Conservation (phyloP, 2,329 filamentous ascomycete genomes). For the Neonectria neomacrospora region DNA sequence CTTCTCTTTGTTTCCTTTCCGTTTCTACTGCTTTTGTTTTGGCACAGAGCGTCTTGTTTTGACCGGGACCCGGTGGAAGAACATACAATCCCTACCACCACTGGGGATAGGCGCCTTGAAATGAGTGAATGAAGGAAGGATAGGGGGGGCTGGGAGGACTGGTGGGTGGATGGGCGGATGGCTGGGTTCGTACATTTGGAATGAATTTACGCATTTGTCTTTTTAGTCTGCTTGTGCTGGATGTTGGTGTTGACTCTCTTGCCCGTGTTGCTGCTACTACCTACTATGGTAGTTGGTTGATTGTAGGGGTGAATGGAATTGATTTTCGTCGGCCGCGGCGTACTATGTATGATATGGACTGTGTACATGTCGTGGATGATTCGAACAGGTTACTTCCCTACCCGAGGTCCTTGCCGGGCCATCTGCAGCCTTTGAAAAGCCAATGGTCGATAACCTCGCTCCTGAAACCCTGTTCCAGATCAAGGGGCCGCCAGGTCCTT, state of each 20-base stretch:
- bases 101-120: slow-evolving; percentile 16
- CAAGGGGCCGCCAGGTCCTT: neutral
- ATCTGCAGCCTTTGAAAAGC: neutral
- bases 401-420: neutral
- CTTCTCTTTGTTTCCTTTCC: slow-evolving; percentile 4
- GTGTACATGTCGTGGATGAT: too few species aligned
- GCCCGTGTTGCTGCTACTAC: neutral
- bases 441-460: neutral
- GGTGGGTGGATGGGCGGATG: slow-evolving; percentile 7
- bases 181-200: slow-evolving; percentile 25
- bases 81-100: slow-evolving; percentile 4
- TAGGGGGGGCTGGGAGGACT: slow-evolving; percentile 2
- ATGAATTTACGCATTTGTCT: slow-evolving; percentile 28
- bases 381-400: too few species aligned
- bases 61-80: slow-evolving; percentile 7
- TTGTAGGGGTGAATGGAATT: too few species aligned
- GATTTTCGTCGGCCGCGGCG: too few species aligned
- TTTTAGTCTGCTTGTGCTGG: neutral
- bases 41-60: neutral
- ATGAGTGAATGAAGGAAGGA: slow-evolving; percentile 28
- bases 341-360: too few species aligned
- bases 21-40: neutral
- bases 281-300: too few species aligned
- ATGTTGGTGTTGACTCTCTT: neutral
- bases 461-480: neutral